phyloP scores from a whole-genome alignment of 1,284 basidiomycete species.

The Melampsora larici-populina region DNA sequence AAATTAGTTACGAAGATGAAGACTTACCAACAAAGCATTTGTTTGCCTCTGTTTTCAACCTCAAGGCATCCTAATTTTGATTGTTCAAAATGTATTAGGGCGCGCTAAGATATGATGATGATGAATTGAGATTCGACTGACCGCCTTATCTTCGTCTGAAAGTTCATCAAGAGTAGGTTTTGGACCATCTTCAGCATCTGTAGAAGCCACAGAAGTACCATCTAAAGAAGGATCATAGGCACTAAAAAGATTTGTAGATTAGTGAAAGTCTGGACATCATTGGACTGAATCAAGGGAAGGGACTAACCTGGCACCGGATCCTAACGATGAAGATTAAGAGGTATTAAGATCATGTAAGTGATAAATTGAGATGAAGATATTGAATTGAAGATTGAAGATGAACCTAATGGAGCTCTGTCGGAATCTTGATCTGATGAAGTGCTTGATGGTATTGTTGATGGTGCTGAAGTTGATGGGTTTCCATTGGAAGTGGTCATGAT shows the following conservation, averaged over 20 bases:
- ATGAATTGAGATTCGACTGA: not conserved
- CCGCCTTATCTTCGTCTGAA: conserved; percentile 5
- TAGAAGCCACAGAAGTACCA: conserved; percentile 37
- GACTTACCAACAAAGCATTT: conserved; percentile 71
- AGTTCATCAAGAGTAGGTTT: conserved; percentile 12
- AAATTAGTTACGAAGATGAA: not conserved
- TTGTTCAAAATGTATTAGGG: too few species aligned
- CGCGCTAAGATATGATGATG: too few species aligned
- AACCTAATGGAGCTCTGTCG: conserved; percentile 8
- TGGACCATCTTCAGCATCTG: not conserved
- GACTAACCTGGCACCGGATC: conserved; percentile 39
- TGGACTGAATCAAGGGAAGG: not conserved
- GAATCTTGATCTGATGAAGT: not conserved
- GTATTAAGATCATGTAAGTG: not conserved
- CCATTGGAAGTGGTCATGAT: too few species aligned
- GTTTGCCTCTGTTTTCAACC: conserved; percentile 76
- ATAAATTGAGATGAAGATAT: not conserved
- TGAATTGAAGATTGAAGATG: not conserved
- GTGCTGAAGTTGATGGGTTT: too few species aligned
- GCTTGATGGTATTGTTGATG: too few species aligned
- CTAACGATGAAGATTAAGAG: not conserved
- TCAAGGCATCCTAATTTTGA: conserved; percentile 47
- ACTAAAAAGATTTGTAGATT: conserved; percentile 2
- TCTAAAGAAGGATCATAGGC: conserved; percentile 41
- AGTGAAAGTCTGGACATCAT: not conserved